Conservation (phyloP, 441 rosid species). For the Eruca vesicaria region DNA sequence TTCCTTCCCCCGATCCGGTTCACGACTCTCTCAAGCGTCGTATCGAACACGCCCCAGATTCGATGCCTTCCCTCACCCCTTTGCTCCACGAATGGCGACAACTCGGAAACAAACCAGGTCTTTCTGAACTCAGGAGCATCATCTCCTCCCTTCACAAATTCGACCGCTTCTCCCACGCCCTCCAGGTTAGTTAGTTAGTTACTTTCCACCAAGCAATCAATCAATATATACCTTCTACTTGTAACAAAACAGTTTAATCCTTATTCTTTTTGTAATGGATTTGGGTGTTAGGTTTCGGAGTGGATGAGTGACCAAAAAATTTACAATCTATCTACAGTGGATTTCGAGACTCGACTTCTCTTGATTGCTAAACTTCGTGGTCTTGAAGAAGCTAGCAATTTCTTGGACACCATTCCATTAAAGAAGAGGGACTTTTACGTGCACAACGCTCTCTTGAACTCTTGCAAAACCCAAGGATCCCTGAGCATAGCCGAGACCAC, state of each 20-base stretch:
- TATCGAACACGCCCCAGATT: not conserved
- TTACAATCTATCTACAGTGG: slow-evolving; percentile 6
- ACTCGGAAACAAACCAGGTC: not conserved
- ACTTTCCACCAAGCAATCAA: not conserved
- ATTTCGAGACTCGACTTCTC: slow-evolving; percentile 20
- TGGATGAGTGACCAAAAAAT: slow-evolving; percentile 25
- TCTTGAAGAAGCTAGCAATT: slow-evolving; percentile 15
- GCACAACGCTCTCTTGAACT: slow-evolving; percentile 38
- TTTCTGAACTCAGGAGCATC: slow-evolving; percentile 17
- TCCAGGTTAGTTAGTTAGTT: slow-evolving; percentile 1
- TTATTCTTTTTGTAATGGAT: not conserved
- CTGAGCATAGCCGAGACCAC: slow-evolving; percentile 39
- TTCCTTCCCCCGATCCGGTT: not conserved
- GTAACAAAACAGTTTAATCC: not conserved
- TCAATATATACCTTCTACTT: not conserved
- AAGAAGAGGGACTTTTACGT: slow-evolving; percentile 13
- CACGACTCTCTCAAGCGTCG: slow-evolving; percentile 13
- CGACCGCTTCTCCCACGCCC: slow-evolving; percentile 30
- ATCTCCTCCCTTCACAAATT: not conserved
- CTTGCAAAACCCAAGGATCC: slow-evolving; percentile 22
- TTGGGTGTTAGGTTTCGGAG: slow-evolving; percentile 22
- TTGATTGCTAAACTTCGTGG: slow-evolving; percentile 23
- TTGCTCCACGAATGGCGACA: slow-evolving; percentile 29
- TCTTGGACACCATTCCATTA: slow-evolving; percentile 20
- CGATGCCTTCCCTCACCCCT: slow-evolving; percentile 19